Evolutionary conservation across 2,329 filamentous ascomycete genomes (phyloP).

Genomic region (Colletotrichum horii): DNA sequence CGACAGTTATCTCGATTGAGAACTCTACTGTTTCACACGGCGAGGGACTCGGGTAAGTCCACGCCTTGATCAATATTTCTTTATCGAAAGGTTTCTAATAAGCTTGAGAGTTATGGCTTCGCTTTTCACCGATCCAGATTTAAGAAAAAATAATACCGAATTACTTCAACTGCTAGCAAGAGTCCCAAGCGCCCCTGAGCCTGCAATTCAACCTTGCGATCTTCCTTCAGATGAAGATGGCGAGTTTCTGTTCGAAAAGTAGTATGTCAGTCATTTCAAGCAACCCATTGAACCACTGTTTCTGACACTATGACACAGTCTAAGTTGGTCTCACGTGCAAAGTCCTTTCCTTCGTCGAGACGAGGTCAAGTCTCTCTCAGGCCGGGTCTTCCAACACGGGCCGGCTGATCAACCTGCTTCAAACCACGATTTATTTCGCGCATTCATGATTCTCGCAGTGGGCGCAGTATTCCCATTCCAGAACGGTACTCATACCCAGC

Average conservation of each 20-base stretch:
- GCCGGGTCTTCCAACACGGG: constrained; percentile 21
- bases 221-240: constrained; percentile 14
- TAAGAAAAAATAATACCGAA: constrained; percentile 16
- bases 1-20: constrained; percentile 22
- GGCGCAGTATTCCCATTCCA: constrained; percentile 38
- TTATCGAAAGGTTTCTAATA: too few relatives aligned
- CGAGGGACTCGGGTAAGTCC: constrained; percentile 18
- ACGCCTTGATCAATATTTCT: not conserved
- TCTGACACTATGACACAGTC: not conserved
- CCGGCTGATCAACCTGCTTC: not conserved
- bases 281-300: not conserved
- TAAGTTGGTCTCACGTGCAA: constrained; percentile 27
- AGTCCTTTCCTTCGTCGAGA: constrained; percentile 31
- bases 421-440: constrained; percentile 35
- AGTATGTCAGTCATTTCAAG: constrained; percentile 1
- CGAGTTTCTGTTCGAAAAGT: constrained; percentile 19
- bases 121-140: constrained; percentile 22
- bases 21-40: constrained; percentile 10
- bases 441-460: constrained; percentile 43
- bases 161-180: constrained; percentile 10
- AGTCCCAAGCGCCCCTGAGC: not conserved
- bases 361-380: constrained; percentile 25
- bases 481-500: constrained; percentile 31
- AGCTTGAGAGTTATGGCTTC: constrained; percentile 18
- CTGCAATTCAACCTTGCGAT: not conserved